Evolutionary conservation across 23 red algal species (phyloP), one percentile per base, ranked within the genome.

Genomic region (Gracilariopsis chorda): DNA sequence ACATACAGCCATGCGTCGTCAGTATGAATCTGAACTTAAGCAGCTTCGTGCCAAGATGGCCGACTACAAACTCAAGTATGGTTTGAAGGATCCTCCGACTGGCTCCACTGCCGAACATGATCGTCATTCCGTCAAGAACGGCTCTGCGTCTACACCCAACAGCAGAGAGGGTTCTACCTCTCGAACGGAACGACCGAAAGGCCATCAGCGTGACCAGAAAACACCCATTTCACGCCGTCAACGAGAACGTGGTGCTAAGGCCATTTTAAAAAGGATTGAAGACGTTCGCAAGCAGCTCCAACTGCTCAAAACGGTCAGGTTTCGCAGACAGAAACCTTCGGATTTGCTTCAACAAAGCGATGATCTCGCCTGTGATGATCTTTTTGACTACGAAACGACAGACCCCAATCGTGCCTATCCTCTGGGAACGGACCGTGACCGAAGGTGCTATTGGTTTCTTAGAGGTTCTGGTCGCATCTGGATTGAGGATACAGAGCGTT

Each of bases 381-480:
- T 73, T 36, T 34, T 45, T 46, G 7, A 25, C 28, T 4, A 5
- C 32, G 20, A 21, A 45, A 36, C 17, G 17, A 36, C 42, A 37
- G 30, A 46, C 17, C 59, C 88, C 33, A 55, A 82, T 2, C 53
- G 88, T 8, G 73, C 88, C 19, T 58, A 70, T 57, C 88, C 88
- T 3, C 73, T 91, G 16, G 88, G 88, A 45, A 91, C 65, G 40
- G 88, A 91, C 48, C 57, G 88, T 10, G 13, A 56, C 14, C 48
- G 51, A 40, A 48, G 88, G 2, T 69, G 88, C 34, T 91, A 91
- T 44, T 91, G 88, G 88, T 91, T 91, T 44, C 82, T 91, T 51
- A 24, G 32, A 13, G 88, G 77, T 17, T 69, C 45, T 32, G 88
- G 88, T 44, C 88, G 88, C 40, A 48, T 91, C 28, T 91, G 88